A percentile compares a stretch with the other conserved stretches of the same genome.
Evolutionary conservation across 2,329 filamentous ascomycete genomes (phyloP).

Genomic region (Cercospora sojina): DNA sequence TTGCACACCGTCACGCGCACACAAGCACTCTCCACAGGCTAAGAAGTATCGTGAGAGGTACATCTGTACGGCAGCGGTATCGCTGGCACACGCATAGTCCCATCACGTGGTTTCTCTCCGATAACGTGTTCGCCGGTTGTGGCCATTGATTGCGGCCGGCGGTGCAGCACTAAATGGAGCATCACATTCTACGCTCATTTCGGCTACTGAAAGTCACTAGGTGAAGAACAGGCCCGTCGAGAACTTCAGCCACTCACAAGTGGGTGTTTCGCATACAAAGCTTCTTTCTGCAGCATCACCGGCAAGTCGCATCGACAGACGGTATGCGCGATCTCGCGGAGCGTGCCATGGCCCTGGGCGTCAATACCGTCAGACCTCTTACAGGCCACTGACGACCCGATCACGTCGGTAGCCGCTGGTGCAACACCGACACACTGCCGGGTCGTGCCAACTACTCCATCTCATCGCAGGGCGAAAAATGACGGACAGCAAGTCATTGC

Average conservation of each 20-base stretch:
- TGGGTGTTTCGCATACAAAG: constrained; percentile 12
- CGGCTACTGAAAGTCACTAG: constrained; percentile 16
- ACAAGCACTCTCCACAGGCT: not conserved
- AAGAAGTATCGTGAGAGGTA: constrained; percentile 1
- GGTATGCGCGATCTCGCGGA: constrained; percentile 16
- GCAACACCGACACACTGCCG: constrained; percentile 17
- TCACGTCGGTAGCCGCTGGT: constrained; percentile 24
- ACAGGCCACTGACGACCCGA: constrained; percentile 2
- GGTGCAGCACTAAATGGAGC: not conserved
- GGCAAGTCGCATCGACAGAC: constrained; percentile 15
- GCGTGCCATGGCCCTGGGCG: constrained; percentile 15
- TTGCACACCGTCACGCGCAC: constrained; percentile 1
- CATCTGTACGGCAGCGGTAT: not conserved
- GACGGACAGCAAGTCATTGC: constrained; percentile 18
- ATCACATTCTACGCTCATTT: constrained; percentile 15
- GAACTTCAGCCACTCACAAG: not conserved
- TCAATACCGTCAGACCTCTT: not conserved
- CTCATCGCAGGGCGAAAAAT: constrained; percentile 13
- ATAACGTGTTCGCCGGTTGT: not conserved
- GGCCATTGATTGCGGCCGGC: not conserved
- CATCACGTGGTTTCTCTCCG: not conserved
- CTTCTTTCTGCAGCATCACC: constrained; percentile 11
- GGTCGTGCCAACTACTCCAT: constrained; percentile 16
- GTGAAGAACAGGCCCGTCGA: not conserved
- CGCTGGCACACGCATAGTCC: not conserved